phyloP scores from a whole-genome alignment of 2,329 filamentous ascomycete genomes.

The Colletotrichum somersetense region DNA sequence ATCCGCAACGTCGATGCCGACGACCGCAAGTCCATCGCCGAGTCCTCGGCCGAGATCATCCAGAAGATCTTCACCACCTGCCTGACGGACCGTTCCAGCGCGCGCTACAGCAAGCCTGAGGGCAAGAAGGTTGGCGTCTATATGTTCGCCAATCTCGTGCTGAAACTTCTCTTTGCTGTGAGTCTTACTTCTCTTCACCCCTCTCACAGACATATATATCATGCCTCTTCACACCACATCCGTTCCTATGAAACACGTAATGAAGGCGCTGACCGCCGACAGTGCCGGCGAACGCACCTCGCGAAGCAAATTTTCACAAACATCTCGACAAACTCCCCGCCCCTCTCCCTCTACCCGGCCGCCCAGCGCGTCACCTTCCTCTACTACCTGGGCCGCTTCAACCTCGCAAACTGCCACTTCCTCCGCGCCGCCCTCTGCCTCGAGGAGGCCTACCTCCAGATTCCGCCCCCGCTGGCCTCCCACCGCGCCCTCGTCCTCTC shows the following conservation, averaged over 20 bases:
- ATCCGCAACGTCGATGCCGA: slow-evolving; percentile 74
- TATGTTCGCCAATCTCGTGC: slow-evolving; percentile 88
- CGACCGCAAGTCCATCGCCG: slow-evolving; percentile 82
- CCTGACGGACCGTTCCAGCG: slow-evolving; percentile 81
- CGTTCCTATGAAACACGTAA: slow-evolving; percentile 17
- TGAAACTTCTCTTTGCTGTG: slow-evolving; percentile 89
- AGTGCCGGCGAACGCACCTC: slow-evolving; percentile 85
- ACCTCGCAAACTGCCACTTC: slow-evolving; percentile 88
- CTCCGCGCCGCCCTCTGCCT: slow-evolving; percentile 80
- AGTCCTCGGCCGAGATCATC: slow-evolving; percentile 88
- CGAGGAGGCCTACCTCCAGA: slow-evolving; percentile 83
- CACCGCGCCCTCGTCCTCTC: slow-evolving; percentile 86
- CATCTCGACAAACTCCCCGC: slow-evolving; percentile 85
- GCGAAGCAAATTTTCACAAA: slow-evolving; percentile 92
- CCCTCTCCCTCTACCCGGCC: slow-evolving; percentile 84
- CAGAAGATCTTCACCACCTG: slow-evolving; percentile 93
- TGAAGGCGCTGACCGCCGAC: neutral
- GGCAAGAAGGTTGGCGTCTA: slow-evolving; percentile 92
- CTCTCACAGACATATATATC: neutral
- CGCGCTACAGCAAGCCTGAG: slow-evolving; percentile 76
- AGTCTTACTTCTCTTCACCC: slow-evolving; percentile 44
- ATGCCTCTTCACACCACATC: no score
- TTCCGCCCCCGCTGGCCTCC: slow-evolving; percentile 69
- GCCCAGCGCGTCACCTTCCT: slow-evolving; percentile 91
- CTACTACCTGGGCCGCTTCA: slow-evolving; percentile 93